These are phyloP conservation scores for Rheum nobile DNA, from an alignment of 148 eudicot genomes.

Conservation along the genomic window DNA sequence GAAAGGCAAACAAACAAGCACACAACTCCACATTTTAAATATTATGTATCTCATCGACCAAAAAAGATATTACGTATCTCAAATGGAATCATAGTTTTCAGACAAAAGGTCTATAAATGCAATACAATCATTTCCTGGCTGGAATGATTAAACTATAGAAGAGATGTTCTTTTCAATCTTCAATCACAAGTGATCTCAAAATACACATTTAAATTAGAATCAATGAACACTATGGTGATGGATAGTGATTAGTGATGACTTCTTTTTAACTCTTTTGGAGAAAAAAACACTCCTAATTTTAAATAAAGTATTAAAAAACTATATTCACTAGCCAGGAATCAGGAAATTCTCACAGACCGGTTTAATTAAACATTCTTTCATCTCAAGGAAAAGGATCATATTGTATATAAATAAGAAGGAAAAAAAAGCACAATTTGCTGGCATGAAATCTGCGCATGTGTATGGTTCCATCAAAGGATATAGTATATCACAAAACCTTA, in stretches of 20 bases:
- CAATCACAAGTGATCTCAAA: background rate
- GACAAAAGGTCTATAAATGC: background rate
- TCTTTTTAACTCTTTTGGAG: background rate
- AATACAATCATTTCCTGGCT: background rate
- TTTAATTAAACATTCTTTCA: background rate
- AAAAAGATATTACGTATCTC: background rate
- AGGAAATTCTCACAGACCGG: background rate
- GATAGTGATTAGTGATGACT: background rate
- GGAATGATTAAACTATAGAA: background rate
- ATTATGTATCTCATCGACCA: background rate
- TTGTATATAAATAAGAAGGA: no score
- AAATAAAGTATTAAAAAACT: background rate
- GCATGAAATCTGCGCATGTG: background rate
- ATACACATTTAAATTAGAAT: background rate
- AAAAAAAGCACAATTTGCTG: background rate
- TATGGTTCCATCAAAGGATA: background rate
- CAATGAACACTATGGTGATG: background rate
- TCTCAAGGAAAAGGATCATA: background rate
- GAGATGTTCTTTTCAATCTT: background rate
- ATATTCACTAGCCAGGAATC: background rate
- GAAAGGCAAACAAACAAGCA: background rate
- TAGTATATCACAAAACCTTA: background rate
- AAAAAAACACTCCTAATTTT: background rate
- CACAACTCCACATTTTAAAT: background rate
- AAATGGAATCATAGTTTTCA: background rate